Conservation (phyloP, 352 stramenopile species). For the Phytopythium aichiense region DNA sequence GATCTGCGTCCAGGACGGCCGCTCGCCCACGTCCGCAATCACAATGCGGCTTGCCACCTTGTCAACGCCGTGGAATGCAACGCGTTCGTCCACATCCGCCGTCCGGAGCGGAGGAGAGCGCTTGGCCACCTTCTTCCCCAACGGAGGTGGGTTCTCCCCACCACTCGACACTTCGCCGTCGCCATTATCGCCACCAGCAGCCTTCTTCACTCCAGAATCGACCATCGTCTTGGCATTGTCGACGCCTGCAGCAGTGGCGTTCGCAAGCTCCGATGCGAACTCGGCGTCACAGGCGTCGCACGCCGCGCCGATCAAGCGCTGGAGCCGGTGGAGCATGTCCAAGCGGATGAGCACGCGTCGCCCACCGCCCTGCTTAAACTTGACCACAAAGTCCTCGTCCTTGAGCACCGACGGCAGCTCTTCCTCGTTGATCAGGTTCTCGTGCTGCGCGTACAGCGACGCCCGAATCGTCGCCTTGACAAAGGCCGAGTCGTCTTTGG, state of each 20-base stretch:
- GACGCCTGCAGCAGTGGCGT: constrained; percentile 4
- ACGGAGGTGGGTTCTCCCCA: background rate
- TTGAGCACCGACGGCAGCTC: constrained; percentile 71
- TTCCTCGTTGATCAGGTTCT: constrained; percentile 73
- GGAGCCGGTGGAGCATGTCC: constrained; percentile 82
- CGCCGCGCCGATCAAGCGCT: constrained; percentile 48
- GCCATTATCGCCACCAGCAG: background rate
- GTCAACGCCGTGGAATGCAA: constrained; percentile 64
- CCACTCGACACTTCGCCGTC: background rate
- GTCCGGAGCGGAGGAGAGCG: constrained; percentile 18
- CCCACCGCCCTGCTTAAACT: constrained; percentile 82
- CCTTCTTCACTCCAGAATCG: background rate
- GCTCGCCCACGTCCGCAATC: constrained; percentile 62
- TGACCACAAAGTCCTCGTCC: constrained; percentile 86
- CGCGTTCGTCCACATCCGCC: constrained; percentile 70
- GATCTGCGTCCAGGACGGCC: constrained; percentile 78
- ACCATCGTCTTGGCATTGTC: constrained; percentile 14
- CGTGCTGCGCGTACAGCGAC: constrained; percentile 52
- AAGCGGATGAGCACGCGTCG: constrained; percentile 78
- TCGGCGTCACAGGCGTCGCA: constrained; percentile 59
- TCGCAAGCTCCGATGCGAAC: constrained; percentile 21
- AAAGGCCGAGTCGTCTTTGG: constrained; percentile 79
- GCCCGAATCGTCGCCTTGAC: constrained; percentile 79
- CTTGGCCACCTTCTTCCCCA: constrained; percentile 4
- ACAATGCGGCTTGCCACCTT: constrained; percentile 58